Base-by-base conservation (phyloP, 495 filamentous ascomycete genomes). In the Aspergillus biplanus region DNA sequence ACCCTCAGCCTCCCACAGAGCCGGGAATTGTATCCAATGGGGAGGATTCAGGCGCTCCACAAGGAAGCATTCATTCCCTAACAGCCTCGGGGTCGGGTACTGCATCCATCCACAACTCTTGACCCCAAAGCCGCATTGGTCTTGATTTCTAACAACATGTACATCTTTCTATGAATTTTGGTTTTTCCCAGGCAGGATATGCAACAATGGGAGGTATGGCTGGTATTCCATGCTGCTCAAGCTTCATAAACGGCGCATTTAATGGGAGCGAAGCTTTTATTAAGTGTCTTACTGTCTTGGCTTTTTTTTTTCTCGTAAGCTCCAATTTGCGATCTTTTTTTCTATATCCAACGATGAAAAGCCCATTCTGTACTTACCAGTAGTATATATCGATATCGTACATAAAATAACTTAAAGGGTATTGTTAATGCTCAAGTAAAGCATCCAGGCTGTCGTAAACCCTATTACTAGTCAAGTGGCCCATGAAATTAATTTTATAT, bases 1-100 rank as follows among this genome's bases (percentile, higher is more conserved):
- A 56, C 49, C 42, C 34, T 31, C 52, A 50, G 31, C 31, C 11
- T 15, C 57, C 33, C 12, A n/a, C 56, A 16, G 55, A 67, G 6
- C 6, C 56, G 37, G 58, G 53, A 16, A 50, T 33, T 34, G 56
- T 32, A 16, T 39, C 61, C 4, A 73, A 67, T 46, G 71, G 72
- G 15, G 71, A 76, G 16, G 54, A 59, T 35, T 55, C 59, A 33
- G 70, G 47, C 37, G 74, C 68, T 33, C 70, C 70, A 3, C 63
- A 71, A 0, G 71, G 68, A 0, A 77, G 74, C 53, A 77, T 76
- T 52, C 76, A 78, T 65, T 78, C 75, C 8, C 65, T 68, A 63
- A 66, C 75, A 16, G 75, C 77, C 27, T 78, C 78, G 0, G 73
- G 71, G 0, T 78, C 77, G 27, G 66, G 68, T 11, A 53, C 74